These are phyloP conservation scores for Trifolium pratense DNA, from an alignment of 306 rosid species.

Conservation along the genomic window DNA sequence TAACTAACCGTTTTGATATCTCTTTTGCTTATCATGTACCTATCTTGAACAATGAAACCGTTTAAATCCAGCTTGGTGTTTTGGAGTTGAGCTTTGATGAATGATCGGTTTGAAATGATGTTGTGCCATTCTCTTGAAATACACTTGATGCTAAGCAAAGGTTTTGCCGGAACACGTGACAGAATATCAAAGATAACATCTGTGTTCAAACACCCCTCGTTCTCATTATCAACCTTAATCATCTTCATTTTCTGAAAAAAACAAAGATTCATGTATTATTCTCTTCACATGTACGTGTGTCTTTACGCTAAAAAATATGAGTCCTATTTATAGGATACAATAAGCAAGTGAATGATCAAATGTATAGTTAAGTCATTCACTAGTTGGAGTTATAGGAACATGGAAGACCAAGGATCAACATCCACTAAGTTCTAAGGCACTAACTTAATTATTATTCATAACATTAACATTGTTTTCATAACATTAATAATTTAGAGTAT, in stretches of 20 bases:
- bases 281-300: no score
- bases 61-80: slow-evolving; percentile 34
- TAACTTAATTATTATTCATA: no score
- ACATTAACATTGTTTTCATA: no score
- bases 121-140: slow-evolving; percentile 52
- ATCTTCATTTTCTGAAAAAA: slow-evolving; percentile 47
- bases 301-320: no score
- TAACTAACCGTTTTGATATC: slow-evolving; percentile 51
- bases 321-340: no score
- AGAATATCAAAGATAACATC: slow-evolving; percentile 50
- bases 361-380: no score
- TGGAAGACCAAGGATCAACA: no score
- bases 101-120: slow-evolving; percentile 50
- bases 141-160: slow-evolving; percentile 47
- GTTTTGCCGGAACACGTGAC: slow-evolving; percentile 46
- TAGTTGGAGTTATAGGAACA: no score
- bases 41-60: slow-evolving; percentile 61
- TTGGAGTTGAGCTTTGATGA: slow-evolving; percentile 50
- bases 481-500: no score
- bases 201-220: slow-evolving; percentile 4
- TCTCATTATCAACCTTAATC: neutral
- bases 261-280: neutral
- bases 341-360: no score
- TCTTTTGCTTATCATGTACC: slow-evolving; percentile 37
- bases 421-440: no score